These are phyloP conservation scores for Penicillium sp. DNA, from an alignment of 2,329 filamentous ascomycete genomes.

Conservation along the genomic window DNA sequence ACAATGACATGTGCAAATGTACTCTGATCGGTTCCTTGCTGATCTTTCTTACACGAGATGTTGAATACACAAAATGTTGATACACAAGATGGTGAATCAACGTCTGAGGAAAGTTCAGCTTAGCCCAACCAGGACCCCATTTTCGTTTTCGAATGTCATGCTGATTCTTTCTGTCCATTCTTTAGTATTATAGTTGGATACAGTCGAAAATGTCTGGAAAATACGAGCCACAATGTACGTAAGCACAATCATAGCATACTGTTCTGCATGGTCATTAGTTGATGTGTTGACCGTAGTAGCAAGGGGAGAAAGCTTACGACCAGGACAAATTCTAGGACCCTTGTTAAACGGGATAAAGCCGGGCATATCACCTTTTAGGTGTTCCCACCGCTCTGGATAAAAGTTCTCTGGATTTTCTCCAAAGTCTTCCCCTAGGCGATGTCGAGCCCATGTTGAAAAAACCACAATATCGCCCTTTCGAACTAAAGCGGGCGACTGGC, in stretches of 20 bases:
- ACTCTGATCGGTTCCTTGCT: not conserved
- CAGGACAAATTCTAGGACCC: not conserved
- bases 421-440: conserved; percentile 1
- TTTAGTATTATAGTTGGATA: conserved; percentile 7
- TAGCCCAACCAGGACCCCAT: conserved; percentile 12
- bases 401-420: not conserved
- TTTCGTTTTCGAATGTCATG: conserved; percentile 17
- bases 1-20: no score
- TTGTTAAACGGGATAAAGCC: not conserved
- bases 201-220: conserved; percentile 14
- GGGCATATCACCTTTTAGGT: not conserved
- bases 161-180: conserved; percentile 13
- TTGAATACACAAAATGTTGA: not conserved
- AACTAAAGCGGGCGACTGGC: no score
- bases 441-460: conserved; percentile 1
- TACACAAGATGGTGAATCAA: not conserved
- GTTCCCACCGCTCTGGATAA: no score
- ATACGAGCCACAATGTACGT: conserved; percentile 14
- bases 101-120: not conserved
- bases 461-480: not conserved
- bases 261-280: conserved; percentile 3
- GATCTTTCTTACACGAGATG: not conserved
- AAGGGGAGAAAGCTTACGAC: not conserved
- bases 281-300: not conserved
- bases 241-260: conserved; percentile 13